Percentiles rank a stretch among this genome's conserved stretches.
Evolutionary conservation across 2,329 filamentous ascomycete species (phyloP).

Genomic region (Alternaria longipes): DNA sequence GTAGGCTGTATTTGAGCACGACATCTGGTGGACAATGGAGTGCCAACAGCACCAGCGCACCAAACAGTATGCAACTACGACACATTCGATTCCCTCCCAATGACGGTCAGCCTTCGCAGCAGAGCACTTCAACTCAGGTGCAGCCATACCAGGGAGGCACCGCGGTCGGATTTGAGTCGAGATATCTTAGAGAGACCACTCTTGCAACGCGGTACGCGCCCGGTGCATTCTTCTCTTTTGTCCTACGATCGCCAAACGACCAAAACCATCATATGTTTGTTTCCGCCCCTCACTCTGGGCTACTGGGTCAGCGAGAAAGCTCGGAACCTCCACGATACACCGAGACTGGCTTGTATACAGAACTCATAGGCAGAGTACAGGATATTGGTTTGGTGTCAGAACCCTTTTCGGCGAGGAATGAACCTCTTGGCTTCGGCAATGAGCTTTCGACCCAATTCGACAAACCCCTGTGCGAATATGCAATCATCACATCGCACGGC

Average conservation of each 20-base stretch:
- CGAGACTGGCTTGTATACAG: conserved; percentile 83
- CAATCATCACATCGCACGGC: conserved; percentile 89
- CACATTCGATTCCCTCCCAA: conserved; percentile 92
- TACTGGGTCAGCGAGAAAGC: conserved; percentile 71
- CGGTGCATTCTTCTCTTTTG: conserved; percentile 90
- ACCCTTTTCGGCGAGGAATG: conserved; percentile 70
- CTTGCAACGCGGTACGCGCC: conserved; percentile 74
- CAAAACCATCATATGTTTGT: conserved; percentile 78
- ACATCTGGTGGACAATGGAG: conserved; percentile 75
- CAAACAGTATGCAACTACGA: conserved; percentile 96
- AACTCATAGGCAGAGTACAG: conserved; percentile 76
- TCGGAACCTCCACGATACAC: conserved; percentile 68
- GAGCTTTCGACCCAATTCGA: conserved; percentile 98
- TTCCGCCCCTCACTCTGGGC: conserved; percentile 85
- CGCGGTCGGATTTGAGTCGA: conserved; percentile 42
- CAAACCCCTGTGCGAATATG: conserved; percentile 80
- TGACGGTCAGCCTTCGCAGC: conserved; percentile 31
- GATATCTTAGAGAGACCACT: conserved; percentile 49
- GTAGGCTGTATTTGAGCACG: conserved; percentile 89
- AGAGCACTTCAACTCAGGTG: conserved; percentile 38
- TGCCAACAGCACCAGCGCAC: conserved; percentile 70
- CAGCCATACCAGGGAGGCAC: conserved; percentile 41
- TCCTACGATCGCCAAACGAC: conserved; percentile 68
- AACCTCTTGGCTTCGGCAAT: conserved; percentile 84
- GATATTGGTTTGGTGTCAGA: conserved; percentile 80